Base-by-base conservation (phyloP, 768 basidiomycete genomes). In the Mycena rebaudengoi region DNA sequence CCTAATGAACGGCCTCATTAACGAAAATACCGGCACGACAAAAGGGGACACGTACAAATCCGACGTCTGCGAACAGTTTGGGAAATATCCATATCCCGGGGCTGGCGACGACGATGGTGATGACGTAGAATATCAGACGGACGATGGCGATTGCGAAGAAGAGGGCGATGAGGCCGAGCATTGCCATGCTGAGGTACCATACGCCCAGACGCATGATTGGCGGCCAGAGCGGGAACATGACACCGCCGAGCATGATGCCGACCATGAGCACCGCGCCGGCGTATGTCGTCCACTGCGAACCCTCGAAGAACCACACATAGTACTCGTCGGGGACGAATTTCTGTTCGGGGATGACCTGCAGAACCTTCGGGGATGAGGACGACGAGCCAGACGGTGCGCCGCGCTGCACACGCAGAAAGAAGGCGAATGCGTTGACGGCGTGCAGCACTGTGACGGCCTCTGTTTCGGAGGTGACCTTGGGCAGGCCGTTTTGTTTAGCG, bases 151-250 rank as follows among this genome's bases (percentile, higher is more conserved):
- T 86, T 12, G 76, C 95, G 73, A 99, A 95, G 82, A 99, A 96
- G 60, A 94, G 80, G 32, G 88, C 96, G 60, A 99, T 86, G 66
- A 99, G 83, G 29, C 92, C 93, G 40, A 99, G 84, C 79, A 96
- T 90, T 45, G 80, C 91, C 60, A 98, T 90, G 69, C 91, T 92
- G 67, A 99, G 82, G 77, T 99, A 99, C 91, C 93, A 98, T 59
- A 96, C 97, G 33, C 97, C 96, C 29, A 96, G 81, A 14, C 97
- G 87, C 86, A 99, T 88, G 70, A 88, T 89, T 49, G 91, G 88
- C 2, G 98, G 98, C 98, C 98, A 99, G 16, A 99, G 85, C 4
- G 98, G 98, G 88, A 98, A 99, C 96, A 99, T 98, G 73, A 98
- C 96, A 2, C 94, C 96, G 5, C 92, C 96, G 41, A 99, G 90